These are phyloP conservation scores for Lepidopterella palustris DNA, from an alignment of 495 filamentous ascomycete species.

Conservation along the genomic window DNA sequence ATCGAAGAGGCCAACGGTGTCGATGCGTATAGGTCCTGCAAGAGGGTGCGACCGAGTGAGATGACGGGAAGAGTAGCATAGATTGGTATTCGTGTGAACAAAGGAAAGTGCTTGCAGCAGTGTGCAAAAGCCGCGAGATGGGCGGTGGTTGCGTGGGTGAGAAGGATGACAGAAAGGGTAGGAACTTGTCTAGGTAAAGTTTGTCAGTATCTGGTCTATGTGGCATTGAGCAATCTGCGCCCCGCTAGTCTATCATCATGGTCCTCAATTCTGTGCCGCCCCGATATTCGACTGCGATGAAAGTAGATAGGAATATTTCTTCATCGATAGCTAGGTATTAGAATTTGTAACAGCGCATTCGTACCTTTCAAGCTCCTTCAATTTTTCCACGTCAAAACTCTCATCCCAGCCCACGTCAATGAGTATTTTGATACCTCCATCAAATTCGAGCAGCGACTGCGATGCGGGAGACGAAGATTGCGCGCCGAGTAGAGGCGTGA, in stretches of 20 bases:
- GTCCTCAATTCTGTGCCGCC: too few relatives aligned
- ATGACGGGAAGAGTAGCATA: slow-evolving; percentile 94
- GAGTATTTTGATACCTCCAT: slow-evolving; percentile 91
- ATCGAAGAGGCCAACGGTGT: slow-evolving; percentile 79
- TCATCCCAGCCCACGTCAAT: slow-evolving; percentile 97
- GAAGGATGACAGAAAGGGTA: slow-evolving; percentile 85
- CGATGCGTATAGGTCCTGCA: slow-evolving; percentile 89
- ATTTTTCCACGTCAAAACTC: slow-evolving; percentile 69
- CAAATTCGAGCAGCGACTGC: slow-evolving; percentile 91
- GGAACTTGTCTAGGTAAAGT: slow-evolving; percentile 61
- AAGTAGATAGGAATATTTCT: not conserved
- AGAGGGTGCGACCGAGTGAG: slow-evolving; percentile 78
- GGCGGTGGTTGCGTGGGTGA: slow-evolving; percentile 85
- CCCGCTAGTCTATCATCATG: not conserved
- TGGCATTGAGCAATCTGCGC: not conserved
- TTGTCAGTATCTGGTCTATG: not conserved
- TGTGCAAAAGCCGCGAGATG: slow-evolving; percentile 93
- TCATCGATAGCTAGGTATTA: not conserved
- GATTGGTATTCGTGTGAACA: slow-evolving; percentile 87
- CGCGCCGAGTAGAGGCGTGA: slow-evolving; percentile 85
- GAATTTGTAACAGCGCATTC: slow-evolving; percentile 19
- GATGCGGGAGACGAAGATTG: slow-evolving; percentile 80
- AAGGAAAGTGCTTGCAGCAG: slow-evolving; percentile 92
- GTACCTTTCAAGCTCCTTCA: slow-evolving; percentile 85
- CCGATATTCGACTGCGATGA: not conserved